Percentiles rank a stretch among this genome's conserved stretches.
Evolutionary conservation across 179 eudicot genomes (phyloP).

Genomic region (Nepenthes alata): DNA sequence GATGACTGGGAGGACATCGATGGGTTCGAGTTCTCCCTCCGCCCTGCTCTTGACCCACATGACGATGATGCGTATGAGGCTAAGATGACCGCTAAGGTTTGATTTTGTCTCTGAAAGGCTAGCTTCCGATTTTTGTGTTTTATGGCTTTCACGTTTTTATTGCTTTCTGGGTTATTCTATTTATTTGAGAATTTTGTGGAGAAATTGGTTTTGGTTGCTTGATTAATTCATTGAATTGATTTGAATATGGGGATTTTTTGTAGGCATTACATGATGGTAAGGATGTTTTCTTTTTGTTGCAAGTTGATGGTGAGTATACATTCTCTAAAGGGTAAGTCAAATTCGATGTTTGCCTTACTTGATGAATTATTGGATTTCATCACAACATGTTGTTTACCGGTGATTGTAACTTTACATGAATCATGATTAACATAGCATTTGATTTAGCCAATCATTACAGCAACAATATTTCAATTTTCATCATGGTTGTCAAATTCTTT

Average conservation of each 20-base stretch:
- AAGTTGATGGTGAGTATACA: slow-evolving; percentile 65
- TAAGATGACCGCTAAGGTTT: slow-evolving; percentile 66
- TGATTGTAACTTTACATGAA: background rate
- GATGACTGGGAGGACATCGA: slow-evolving; percentile 55
- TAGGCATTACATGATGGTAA: slow-evolving; percentile 85
- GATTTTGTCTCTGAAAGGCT: background rate
- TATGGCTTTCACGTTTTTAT: background rate
- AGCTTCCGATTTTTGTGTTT: background rate
- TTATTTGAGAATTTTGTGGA: background rate
- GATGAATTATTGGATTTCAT: slow-evolving; percentile 5
- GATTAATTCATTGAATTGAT: background rate
- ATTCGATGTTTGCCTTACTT: background rate
- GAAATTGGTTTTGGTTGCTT: background rate
- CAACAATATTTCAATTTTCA: background rate
- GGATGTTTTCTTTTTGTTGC: slow-evolving; percentile 65
- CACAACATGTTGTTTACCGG: background rate
- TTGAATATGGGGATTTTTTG: slow-evolving; percentile 7
- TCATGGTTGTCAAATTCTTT: background rate
- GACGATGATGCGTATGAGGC: slow-evolving; percentile 47
- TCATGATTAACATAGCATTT: background rate
- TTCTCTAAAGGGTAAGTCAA: slow-evolving; percentile 55
- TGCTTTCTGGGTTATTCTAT: background rate
- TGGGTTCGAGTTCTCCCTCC: slow-evolving; percentile 60
- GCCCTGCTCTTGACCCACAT: slow-evolving; percentile 87
- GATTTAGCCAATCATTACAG: background rate